A percentile compares a stretch with the other conserved stretches of the same genome.
Conservation (phyloP, 2,329 filamentous ascomycete species). For the Nemania serpens region DNA sequence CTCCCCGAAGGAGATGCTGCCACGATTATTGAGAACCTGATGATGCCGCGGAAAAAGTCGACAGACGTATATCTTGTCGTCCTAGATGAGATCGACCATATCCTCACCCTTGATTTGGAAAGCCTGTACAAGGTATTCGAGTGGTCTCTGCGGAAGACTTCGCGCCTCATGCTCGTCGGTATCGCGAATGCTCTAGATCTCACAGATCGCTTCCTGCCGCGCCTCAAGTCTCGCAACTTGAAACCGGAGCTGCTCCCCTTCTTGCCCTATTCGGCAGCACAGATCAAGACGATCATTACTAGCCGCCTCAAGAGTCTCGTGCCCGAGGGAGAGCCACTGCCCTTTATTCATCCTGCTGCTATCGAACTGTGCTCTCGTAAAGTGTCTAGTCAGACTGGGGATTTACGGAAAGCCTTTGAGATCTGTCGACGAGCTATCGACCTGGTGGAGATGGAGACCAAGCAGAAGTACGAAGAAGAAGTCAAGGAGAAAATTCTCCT, state of each 20-base stretch:
- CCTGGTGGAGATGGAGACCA: slow-evolving; percentile 83
- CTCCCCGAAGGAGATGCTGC: slow-evolving; percentile 69
- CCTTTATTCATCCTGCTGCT: slow-evolving; percentile 91
- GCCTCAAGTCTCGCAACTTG: slow-evolving; percentile 88
- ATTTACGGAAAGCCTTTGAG: slow-evolving; percentile 93
- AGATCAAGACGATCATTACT: slow-evolving; percentile 87
- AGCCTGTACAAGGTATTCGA: slow-evolving; percentile 94
- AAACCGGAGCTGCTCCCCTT: slow-evolving; percentile 91
- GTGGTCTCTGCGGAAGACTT: slow-evolving; percentile 85
- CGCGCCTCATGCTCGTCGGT: slow-evolving; percentile 81
- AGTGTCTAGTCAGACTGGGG: slow-evolving; percentile 90
- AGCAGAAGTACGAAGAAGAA: slow-evolving; percentile 70
- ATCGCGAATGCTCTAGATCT: slow-evolving; percentile 96
- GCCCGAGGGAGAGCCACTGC: slow-evolving; percentile 63
- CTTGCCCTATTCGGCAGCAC: slow-evolving; percentile 84
- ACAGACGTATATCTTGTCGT: slow-evolving; percentile 76
- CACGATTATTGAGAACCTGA: slow-evolving; percentile 69
- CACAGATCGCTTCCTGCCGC: slow-evolving; percentile 91
- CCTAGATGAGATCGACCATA: slow-evolving; percentile 93
- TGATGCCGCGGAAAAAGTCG: slow-evolving; percentile 65
- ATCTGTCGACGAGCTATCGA: slow-evolving; percentile 90
- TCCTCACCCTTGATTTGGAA: slow-evolving; percentile 85
- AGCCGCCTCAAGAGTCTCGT: slow-evolving; percentile 78
- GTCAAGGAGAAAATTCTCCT: slow-evolving; percentile 60
- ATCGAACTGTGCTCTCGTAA: slow-evolving; percentile 95